Conservation (phyloP, 2,329 filamentous ascomycete species). For the Ophiostoma piceae region DNA sequence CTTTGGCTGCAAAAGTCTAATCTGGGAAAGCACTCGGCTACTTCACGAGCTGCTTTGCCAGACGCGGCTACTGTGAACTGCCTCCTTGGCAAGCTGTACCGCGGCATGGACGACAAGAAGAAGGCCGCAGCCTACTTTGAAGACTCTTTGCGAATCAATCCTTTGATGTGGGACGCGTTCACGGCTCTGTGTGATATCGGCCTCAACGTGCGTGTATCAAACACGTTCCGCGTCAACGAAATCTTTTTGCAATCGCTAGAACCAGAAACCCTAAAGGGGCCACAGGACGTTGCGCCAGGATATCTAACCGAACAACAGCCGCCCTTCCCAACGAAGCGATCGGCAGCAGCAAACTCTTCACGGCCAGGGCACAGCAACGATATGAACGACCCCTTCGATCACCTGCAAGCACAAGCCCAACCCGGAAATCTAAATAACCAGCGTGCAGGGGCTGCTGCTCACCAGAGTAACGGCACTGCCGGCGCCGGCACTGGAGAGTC, state of each 20-base stretch:
- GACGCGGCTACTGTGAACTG: conserved; percentile 81
- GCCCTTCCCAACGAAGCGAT: conserved; percentile 18
- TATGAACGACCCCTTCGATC: conserved; percentile 49
- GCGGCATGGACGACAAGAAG: conserved; percentile 73
- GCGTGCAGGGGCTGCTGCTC: background rate
- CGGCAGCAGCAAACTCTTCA: conserved; percentile 37
- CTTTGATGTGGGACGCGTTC: conserved; percentile 98
- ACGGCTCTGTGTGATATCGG: conserved; percentile 82
- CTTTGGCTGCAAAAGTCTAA: conserved; percentile 70
- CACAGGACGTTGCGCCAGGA: conserved; percentile 32
- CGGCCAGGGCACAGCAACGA: conserved; percentile 35
- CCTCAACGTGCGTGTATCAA: conserved; percentile 71
- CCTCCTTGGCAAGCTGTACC: conserved; percentile 80
- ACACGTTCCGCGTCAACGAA: conserved; percentile 75
- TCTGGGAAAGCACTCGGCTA: conserved; percentile 79
- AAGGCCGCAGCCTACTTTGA: conserved; percentile 84
- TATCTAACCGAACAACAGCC: conserved; percentile 35
- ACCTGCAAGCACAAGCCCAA: conserved; percentile 34
- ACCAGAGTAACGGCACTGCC: background rate
- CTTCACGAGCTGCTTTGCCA: conserved; percentile 65
- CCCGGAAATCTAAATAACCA: background rate
- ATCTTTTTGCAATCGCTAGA: conserved; percentile 46
- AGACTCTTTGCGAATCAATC: conserved; percentile 80
- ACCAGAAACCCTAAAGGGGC: conserved; percentile 32
- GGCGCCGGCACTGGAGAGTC: conserved; percentile 32